Conservation (phyloP, 805 yeast genomes). For the Saccharomycopsis guyanensis region DNA sequence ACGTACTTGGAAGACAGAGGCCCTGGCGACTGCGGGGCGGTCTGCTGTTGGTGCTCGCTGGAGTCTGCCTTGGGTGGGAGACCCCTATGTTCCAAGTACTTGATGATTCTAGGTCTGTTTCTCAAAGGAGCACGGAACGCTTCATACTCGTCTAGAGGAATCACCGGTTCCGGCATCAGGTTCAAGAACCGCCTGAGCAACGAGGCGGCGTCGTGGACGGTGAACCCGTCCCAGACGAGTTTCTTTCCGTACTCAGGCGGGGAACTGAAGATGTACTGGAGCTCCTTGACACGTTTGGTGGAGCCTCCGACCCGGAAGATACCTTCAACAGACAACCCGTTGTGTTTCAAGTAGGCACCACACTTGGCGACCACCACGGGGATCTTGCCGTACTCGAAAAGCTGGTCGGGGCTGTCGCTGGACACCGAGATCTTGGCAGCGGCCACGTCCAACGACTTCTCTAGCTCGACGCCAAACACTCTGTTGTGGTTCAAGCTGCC, state of each 20-base stretch:
- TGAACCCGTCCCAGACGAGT: conserved; percentile 85
- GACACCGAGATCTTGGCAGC: conserved; percentile 67
- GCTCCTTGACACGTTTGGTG: conserved; percentile 75
- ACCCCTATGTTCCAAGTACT: conserved; percentile 55
- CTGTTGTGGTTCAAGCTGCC: conserved; percentile 10
- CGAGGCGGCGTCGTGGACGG: conserved; percentile 95
- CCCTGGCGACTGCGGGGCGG: neutral
- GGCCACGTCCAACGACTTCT: conserved; percentile 64
- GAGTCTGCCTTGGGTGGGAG: no score
- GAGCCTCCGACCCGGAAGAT: conserved; percentile 92
- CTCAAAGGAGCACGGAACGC: conserved; percentile 68
- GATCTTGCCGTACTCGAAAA: conserved; percentile 75
- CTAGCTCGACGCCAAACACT: conserved; percentile 77
- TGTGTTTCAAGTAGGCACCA: conserved; percentile 74
- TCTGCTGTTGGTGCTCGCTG: conserved; percentile 21
- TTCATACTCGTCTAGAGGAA: conserved; percentile 72
- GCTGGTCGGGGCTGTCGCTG: conserved; percentile 47
- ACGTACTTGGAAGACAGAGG: neutral
- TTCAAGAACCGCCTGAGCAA: conserved; percentile 79
- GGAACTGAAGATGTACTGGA: conserved; percentile 74
- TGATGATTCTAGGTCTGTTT: conserved; percentile 53
- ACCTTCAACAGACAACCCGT: conserved; percentile 78
- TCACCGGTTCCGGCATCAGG: conserved; percentile 84
- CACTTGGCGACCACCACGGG: conserved; percentile 96
- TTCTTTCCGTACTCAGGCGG: conserved; percentile 89